Conservation (phyloP, 2,329 filamentous ascomycete species). For the Hypoxylon rubiginosum region DNA sequence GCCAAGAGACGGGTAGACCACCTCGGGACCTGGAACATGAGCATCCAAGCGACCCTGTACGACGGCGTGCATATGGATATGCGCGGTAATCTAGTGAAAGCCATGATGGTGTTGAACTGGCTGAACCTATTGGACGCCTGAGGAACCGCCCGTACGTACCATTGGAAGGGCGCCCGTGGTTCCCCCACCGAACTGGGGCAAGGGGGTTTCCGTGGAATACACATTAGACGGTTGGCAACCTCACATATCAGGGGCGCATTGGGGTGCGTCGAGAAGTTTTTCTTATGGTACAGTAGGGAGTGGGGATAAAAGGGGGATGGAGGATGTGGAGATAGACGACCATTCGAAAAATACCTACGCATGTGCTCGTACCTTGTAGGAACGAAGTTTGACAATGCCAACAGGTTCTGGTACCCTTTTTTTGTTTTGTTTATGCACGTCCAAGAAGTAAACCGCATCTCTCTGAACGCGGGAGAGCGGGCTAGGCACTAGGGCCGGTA, state of each 20-base stretch:
- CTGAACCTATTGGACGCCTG: slow-evolving; percentile 53
- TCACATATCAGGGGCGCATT: background rate
- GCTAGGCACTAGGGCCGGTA: background rate
- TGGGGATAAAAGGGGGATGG: background rate
- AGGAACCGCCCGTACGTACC: slow-evolving; percentile 7
- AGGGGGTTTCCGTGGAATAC: background rate
- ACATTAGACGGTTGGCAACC: background rate
- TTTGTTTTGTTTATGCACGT: background rate
- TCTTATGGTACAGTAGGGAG: background rate
- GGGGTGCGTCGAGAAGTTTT: background rate
- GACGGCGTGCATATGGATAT: slow-evolving; percentile 64
- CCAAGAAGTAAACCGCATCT: background rate
- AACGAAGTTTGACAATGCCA: background rate
- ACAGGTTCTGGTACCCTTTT: background rate
- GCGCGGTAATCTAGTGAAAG: slow-evolving; percentile 62
- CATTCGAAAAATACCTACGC: background rate
- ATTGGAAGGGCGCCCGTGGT: background rate
- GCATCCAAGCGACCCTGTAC: slow-evolving; percentile 61
- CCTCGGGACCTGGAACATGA: slow-evolving; percentile 66
- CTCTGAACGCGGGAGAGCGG: background rate
- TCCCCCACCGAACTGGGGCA: background rate
- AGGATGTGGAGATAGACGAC: background rate
- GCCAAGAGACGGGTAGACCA: slow-evolving; percentile 58
- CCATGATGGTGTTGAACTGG: slow-evolving; percentile 65
- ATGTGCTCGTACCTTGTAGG: background rate